Base-by-base conservation (phyloP, 148 eudicot species). In the Mesembryanthemum crystallinum region DNA sequence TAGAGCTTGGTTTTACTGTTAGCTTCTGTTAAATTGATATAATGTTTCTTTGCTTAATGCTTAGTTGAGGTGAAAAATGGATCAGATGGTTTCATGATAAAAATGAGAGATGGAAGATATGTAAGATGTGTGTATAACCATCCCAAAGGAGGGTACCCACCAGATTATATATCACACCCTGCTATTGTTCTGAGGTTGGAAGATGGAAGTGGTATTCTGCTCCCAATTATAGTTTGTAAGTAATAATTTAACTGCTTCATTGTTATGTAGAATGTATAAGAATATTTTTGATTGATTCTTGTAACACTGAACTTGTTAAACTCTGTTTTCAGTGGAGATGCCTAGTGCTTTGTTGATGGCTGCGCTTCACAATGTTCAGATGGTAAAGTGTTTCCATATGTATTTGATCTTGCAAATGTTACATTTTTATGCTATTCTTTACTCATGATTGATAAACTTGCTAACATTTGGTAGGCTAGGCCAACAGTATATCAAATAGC, bases 121-220 rank as follows among this genome's bases (percentile, higher is more conserved):
- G 64, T 95, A 76, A 91, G 82, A 79, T 95, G 99, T 76, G 88
- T 79, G n/a, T 91, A 87, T 81, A 92, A 90, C 79, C 91, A 86
- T 52, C 91, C 91, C 32, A 91, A 87, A 75, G 83, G 90, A 49
- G 94, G 87, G 5, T 89, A 88, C 81, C 87, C 89, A 35, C 93
- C 94, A 32, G 99, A 95, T 81, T 92, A 91, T 79, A 85, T 90
- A 75, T 91, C 98, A 28, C 94, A 95, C 82, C 99, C 99, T 30
- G 99, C 99, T 59, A 92, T 95, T 64, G 99, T 95, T 20, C 76
- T 92, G 71, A 92, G 87, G 84, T 86, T 95, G 91, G 99, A 95
- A 80, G 99, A 95, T 75, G 99, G 89, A 77, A 89, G 92, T 8
- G 94, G 91, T 68, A 88, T 95, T 69, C 85, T 95, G 60, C 92